Evolutionary conservation across 495 filamentous ascomycete species (phyloP).

Genomic region (Penicillium dipodomyicola): DNA sequence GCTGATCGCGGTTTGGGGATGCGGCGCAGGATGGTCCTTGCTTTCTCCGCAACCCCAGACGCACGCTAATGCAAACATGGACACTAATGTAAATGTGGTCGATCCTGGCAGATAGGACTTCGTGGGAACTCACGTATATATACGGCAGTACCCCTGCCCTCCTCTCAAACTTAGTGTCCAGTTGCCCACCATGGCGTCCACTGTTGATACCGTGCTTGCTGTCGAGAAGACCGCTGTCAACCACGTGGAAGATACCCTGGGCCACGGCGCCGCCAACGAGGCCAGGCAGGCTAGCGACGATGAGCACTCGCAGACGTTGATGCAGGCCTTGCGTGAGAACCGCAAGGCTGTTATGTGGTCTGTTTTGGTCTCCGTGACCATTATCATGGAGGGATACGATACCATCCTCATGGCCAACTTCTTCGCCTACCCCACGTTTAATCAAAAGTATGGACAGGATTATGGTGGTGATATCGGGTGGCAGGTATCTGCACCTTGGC

Average conservation of each 20-base stretch:
- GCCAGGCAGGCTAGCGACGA: constrained; percentile 36
- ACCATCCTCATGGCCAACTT: constrained; percentile 45
- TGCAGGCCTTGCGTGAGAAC: constrained; percentile 39
- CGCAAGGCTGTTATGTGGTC: constrained; percentile 52
- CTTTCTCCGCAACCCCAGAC: constrained; percentile 18
- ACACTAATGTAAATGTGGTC: constrained; percentile 11
- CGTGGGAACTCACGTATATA: constrained; percentile 11
- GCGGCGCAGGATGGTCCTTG: not conserved
- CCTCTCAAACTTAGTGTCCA: no score
- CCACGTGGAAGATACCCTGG: constrained; percentile 30
- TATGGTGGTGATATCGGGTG: constrained; percentile 20
- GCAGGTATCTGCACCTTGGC: constrained; percentile 38
- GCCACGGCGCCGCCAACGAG: constrained; percentile 26
- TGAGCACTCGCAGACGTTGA: constrained; percentile 32
- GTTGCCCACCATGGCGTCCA: constrained; percentile 12
- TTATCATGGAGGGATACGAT: constrained; percentile 56
- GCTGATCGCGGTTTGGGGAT: not conserved
- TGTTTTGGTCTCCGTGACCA: constrained; percentile 41
- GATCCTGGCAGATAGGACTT: not conserved
- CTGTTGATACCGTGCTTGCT: constrained; percentile 18
- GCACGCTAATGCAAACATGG: constrained; percentile 8
- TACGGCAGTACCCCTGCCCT: not conserved
- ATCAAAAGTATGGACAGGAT: constrained; percentile 35
- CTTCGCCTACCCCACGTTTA: constrained; percentile 39
- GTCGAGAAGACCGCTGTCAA: constrained; percentile 28